A percentile compares a stretch with the other conserved stretches of the same genome.
phyloP scores from a whole-genome alignment of 2,329 filamentous ascomycete genomes.

The Neoscytalidium dimidiatum region DNA sequence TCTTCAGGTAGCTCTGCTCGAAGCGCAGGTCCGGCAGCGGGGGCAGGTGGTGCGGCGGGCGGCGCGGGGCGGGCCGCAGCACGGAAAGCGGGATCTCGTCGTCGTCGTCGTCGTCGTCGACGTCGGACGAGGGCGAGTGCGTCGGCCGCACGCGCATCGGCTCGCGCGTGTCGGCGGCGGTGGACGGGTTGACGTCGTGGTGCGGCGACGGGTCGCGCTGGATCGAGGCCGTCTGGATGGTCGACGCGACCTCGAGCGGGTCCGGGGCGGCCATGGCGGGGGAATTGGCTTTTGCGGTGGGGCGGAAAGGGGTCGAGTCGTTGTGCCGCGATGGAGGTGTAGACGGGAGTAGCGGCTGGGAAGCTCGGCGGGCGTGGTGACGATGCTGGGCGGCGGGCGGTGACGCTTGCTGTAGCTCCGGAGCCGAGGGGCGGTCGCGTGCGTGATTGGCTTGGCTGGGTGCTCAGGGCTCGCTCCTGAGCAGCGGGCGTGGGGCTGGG shows the following conservation, averaged over 20 bases:
- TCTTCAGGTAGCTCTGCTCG: constrained; percentile 96
- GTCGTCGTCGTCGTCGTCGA: constrained; percentile 65
- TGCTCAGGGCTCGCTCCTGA: constrained; percentile 2
- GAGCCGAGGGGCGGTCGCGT: background rate
- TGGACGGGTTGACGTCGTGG: constrained; percentile 81
- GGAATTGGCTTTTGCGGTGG: background rate
- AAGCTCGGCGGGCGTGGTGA: background rate
- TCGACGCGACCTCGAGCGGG: constrained; percentile 71
- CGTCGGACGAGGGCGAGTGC: constrained; percentile 44
- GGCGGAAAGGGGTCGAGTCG: background rate
- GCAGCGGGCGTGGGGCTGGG: constrained; percentile 17
- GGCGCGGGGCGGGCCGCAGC: constrained; percentile 56
- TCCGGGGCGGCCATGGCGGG: constrained; percentile 57
- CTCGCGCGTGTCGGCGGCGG: constrained; percentile 67
- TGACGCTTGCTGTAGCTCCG: background rate
- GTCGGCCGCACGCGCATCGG: constrained; percentile 54
- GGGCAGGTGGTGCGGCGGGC: constrained; percentile 61
- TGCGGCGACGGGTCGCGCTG: constrained; percentile 68
- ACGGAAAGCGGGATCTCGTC: constrained; percentile 71
- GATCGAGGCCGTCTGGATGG: constrained; percentile 79
- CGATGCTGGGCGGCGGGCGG: background rate
- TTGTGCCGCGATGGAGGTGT: background rate
- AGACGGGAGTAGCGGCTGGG: background rate
- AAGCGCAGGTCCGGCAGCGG: constrained; percentile 82
- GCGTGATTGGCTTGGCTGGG: constrained; percentile 6